Base-by-base conservation (phyloP, 257 asterid genomes). In the Nicotiana obtusifolia region DNA sequence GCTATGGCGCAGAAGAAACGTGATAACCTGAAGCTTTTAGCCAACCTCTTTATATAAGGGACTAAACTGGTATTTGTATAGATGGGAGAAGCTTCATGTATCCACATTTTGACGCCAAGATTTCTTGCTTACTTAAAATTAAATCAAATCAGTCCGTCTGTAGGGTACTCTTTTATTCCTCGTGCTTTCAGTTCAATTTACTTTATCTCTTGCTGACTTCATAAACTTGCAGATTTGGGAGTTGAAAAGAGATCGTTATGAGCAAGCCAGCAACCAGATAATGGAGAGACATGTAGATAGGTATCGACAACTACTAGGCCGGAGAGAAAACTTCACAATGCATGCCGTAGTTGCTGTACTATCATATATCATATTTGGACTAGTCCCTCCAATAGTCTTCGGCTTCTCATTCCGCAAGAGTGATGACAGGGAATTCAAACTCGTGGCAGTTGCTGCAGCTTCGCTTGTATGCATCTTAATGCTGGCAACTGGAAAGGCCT, bases 351-450 rank as follows among this genome's bases (percentile, higher is more conserved):
- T 91, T 44, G 87, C 91, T 20, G 20, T 90, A 44, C 33, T 89
- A 76, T 94, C 99, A 7, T 94, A 90, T 90, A 54, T 92, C 52
- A 52, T 90, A 65, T 91, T 92, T 59, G 98, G 97, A 69, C 81
- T 91, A 76, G 87, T 94, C 67, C 88, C 97, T 67, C 97, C 97
- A 0, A 78, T 86, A 41, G 84, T 84, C n/a, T 95, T 90, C 24
- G 94, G 90, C 31, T 90, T 94, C 94, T 88, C 97, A 2, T 95
- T 91, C 82, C 90, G 87, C 2, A 81, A 83, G 81, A 87, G 93
- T 1, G 90, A 88, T 16, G 92, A 92, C 88, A 88, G 73, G 82
- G 93, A 91, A n/a, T 83, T 91, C 76, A 95, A 95, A 93, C 91
- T 95, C 26, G 64, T 89, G 20, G 89, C 86, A 44, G 90, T 87